Evolutionary conservation across 306 rosid species (phyloP).

Genomic region (Luffa aegyptiaca): DNA sequence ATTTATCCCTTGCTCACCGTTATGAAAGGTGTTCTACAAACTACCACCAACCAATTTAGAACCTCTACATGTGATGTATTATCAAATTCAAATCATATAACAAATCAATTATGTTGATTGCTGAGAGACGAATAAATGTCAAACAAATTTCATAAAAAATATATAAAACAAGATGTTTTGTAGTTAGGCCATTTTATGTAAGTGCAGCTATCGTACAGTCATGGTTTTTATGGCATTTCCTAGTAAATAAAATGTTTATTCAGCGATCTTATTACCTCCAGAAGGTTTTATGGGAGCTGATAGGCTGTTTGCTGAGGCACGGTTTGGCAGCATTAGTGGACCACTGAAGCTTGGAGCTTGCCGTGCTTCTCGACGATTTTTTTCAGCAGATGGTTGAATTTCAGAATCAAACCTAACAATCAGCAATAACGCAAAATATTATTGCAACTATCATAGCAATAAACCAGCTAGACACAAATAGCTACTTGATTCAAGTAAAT

Average conservation of each 20-base stretch:
- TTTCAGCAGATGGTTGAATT: constrained; percentile 39
- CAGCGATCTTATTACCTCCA: constrained; percentile 59
- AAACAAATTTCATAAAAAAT: background rate
- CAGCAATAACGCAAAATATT: constrained; percentile 5
- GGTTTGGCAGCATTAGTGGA: constrained; percentile 94
- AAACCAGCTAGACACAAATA: background rate
- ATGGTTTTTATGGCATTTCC: background rate
- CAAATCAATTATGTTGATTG: background rate
- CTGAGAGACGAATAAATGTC: background rate
- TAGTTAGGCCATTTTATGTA: background rate
- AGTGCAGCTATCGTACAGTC: background rate
- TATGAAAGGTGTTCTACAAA: background rate
- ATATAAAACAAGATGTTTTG: no score
- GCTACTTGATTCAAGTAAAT: background rate
- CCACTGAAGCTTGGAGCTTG: constrained; percentile 94
- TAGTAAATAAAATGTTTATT: background rate
- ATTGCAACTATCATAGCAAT: background rate
- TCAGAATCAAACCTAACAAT: constrained; percentile 64
- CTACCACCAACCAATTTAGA: background rate
- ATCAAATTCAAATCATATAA: background rate
- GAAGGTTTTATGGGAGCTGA: constrained; percentile 97
- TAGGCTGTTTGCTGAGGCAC: constrained; percentile 99
- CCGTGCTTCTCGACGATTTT: constrained; percentile 42
- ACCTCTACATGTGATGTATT: background rate
- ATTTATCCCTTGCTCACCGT: background rate